Percentiles rank a stretch among this genome's conserved stretches.
phyloP scores from a whole-genome alignment of 139 green algal genomes.

The Zygnema circumcarinatum region DNA sequence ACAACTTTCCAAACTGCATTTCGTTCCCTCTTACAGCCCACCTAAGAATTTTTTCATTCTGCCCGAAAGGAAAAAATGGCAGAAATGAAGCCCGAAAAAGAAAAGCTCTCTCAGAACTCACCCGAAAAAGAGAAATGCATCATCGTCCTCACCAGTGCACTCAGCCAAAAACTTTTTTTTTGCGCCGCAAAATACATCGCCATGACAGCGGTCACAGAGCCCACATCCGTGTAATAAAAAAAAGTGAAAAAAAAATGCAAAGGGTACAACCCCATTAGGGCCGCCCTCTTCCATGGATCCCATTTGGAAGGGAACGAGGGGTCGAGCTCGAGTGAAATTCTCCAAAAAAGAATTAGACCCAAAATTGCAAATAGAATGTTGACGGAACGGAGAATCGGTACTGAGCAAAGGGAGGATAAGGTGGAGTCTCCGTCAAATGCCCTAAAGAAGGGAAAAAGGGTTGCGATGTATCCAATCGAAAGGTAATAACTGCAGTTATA shows the following conservation, averaged over 20 bases:
- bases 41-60: background rate
- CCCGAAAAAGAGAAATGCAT: background rate
- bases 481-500: constrained; percentile 19
- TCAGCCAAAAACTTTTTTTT: constrained; percentile 1
- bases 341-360: constrained; percentile 58
- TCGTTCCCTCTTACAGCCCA: background rate
- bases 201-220: constrained; percentile 74
- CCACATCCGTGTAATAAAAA: constrained; percentile 93
- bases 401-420: constrained; percentile 64
- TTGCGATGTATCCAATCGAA: background rate
- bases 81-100: background rate
- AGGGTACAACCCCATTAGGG: constrained; percentile 67
- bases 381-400: constrained; percentile 67
- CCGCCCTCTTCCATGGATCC: background rate
- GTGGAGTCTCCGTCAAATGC: background rate
- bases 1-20: background rate
- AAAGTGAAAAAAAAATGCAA: constrained; percentile 89
- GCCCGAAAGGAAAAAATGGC: background rate
- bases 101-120: background rate
- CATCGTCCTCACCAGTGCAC: constrained; percentile 8
- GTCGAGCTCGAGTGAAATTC: background rate
- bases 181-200: constrained; percentile 61
- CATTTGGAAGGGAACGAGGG: background rate
- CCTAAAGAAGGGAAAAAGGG: background rate
- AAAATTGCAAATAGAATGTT: constrained; percentile 70